These are phyloP conservation scores for Coemansia sp. DNA, from an alignment of 192 early-diverging fungal genomes.

Conservation along the genomic window DNA sequence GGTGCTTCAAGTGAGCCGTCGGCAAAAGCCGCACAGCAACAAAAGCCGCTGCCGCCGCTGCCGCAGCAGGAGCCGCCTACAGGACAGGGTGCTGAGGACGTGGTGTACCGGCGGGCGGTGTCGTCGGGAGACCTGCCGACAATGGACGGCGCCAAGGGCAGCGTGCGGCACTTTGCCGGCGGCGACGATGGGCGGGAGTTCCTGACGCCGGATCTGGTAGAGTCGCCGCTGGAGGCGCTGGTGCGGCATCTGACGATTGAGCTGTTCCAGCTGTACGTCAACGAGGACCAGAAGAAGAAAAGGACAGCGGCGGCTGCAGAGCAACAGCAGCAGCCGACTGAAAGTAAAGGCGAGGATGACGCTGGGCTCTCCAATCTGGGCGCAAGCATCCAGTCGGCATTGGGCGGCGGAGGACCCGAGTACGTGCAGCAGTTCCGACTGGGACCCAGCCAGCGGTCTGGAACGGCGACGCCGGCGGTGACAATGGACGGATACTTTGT, in stretches of 20 bases:
- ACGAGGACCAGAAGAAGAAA: conserved; percentile 44
- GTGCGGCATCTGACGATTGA: conserved; percentile 53
- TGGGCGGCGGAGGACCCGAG: conserved; percentile 25
- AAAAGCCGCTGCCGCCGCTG: background rate
- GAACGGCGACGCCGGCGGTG: conserved; percentile 49
- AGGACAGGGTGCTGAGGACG: conserved; percentile 15
- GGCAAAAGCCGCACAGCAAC: background rate
- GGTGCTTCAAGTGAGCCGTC: background rate
- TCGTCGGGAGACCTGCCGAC: conserved; percentile 53
- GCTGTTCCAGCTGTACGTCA: conserved; percentile 56
- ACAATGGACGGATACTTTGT: conserved; percentile 58
- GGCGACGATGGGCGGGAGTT: conserved; percentile 24
- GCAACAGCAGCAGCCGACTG: background rate
- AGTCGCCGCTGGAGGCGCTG: conserved; percentile 55
- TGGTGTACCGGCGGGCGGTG: conserved; percentile 49
- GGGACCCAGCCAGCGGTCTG: conserved; percentile 48
- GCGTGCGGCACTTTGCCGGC: conserved; percentile 1
- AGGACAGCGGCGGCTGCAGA: background rate
- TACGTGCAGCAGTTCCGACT: conserved; percentile 56
- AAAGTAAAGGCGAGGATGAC: conserved; percentile 12
- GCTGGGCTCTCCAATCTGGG: conserved; percentile 10
- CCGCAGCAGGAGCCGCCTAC: background rate
- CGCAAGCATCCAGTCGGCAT: conserved; percentile 16
- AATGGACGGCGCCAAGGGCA: conserved; percentile 27
- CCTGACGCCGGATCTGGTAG: conserved; percentile 50